Base-by-base conservation (phyloP, 164 flowering plant species). In the Vitis riparia region DNA sequence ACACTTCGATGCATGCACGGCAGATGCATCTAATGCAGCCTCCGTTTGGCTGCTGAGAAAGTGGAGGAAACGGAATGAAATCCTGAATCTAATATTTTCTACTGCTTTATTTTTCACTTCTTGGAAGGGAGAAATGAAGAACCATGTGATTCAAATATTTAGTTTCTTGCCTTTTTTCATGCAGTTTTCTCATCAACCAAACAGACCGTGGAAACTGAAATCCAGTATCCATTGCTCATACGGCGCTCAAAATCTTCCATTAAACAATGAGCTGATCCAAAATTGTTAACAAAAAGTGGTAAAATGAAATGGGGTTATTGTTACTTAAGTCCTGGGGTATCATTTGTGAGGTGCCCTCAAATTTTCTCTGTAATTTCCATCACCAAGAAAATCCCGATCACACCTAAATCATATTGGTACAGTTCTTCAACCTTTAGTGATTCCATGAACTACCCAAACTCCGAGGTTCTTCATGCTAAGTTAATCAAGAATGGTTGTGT, bases 401-500 rank as follows among this genome's bases (percentile, higher is more conserved):
- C 44, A 53, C 50, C 49, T 49, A 17, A 58, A 14, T 59, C 13
- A 60, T 2, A 11, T 50, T 37, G 16, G 14, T 60, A 63, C 57
- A 37, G 55, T 23, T 37, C 71, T 59, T 37, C 51, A 11, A 57
- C 58, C 8, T 17, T 11, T 8, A 51, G 19, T 51, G 15, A 27
- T 19, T 55, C 32, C 15, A 27, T 11, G 19, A 44, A 44, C 49
- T 51, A 15, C 14, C 11, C 19, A 30, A 62, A 30, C 0, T 56
- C 77, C 47, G 47, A 70, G 29, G 16, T 66, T 9, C 72, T 85
- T 72, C 91, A 91, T 57, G 78, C 83, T 19, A 76, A 62, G 55
- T 71, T 75, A 11, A 72, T 85, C 55, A 85, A 87, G 69, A 59
- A 62, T 48, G 85, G 87, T 49, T 69, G 80, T 48, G 12, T 65